Base-by-base conservation (phyloP, 306 rosid species). In the Acacia melanoxylon region DNA sequence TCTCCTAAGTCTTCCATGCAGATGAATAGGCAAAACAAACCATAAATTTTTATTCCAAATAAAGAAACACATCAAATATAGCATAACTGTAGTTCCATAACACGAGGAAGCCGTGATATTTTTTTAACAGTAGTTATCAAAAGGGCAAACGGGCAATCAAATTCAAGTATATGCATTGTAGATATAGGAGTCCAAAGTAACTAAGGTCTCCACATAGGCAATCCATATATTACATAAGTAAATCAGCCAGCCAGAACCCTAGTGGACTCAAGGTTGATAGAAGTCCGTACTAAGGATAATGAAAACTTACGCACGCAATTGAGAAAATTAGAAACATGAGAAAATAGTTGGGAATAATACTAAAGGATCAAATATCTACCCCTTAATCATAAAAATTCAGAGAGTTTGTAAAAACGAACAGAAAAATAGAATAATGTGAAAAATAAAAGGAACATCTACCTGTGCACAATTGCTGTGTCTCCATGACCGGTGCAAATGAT, bases 401-500 rank as follows among this genome's bases (percentile, higher is more conserved):
- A 67, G 37, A 24, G 33, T 16, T 33, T n/a, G 80, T 62, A 14
- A 62, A 62, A 62, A 12, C 3, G 22, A 49, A 81, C 29, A 74
- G 33, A 48, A 68, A 76, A 4, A 66, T n/a, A 78, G 27, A 79
- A 52, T 65, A 31, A 40, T 37, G 56, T 59, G 24, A 74, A 59
- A 81, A 72, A 77, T 59, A 75, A 44, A 45, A 58, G n/a, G 74
- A 68, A 51, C 37, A 40, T 86, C 44, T 90, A 96, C 99, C 99
- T 96, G 78, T 87, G 89, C n/a, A 94, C 97, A 68, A 92, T 66
- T 63, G 97, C 94, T 37, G 92, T 92, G 86, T 96, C 97, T 52
- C 99, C 99, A 63, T 94, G 99, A 79, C 99, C 99, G 1, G 99
- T 89, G 89, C 95, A 96, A 76, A 92, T 73, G 78, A 96, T 91